Conservation (phyloP, 2,329 filamentous ascomycete species). For the Venturiaceae sp. region DNA sequence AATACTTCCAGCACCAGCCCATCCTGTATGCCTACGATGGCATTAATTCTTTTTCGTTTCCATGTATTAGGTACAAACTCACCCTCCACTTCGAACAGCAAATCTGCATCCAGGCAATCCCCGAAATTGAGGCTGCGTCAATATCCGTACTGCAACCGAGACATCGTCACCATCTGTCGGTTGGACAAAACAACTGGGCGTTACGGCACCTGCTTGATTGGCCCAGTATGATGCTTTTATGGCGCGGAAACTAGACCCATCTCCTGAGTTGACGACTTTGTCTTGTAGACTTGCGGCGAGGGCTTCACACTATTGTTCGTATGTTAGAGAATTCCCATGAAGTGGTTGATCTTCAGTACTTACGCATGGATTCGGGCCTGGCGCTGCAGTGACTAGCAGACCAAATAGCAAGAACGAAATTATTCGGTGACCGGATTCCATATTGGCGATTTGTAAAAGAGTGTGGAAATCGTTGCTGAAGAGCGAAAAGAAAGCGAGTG, state of each 20-base stretch:
- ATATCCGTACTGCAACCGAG: neutral
- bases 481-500: too few species aligned
- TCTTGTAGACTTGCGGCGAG: neutral
- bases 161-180: conserved; percentile 3
- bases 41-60: neutral
- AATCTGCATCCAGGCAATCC: conserved; percentile 2
- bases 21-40: neutral
- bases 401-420: neutral
- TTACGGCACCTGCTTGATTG: neutral
- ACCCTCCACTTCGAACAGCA: conserved; percentile 6
- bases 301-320: neutral
- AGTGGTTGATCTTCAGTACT: neutral
- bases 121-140: neutral
- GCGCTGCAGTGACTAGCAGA: neutral
- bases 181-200: conserved; percentile 4
- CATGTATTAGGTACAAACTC: neutral
- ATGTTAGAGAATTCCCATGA: neutral
- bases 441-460: neutral
- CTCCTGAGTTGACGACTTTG: neutral
- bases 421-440: neutral
- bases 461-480: too few species aligned
- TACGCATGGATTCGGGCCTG: neutral
- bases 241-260: neutral
- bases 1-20: conserved; percentile 7
- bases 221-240: neutral